phyloP scores from a whole-genome alignment of 768 basidiomycete genomes.

The Mycena metata region DNA sequence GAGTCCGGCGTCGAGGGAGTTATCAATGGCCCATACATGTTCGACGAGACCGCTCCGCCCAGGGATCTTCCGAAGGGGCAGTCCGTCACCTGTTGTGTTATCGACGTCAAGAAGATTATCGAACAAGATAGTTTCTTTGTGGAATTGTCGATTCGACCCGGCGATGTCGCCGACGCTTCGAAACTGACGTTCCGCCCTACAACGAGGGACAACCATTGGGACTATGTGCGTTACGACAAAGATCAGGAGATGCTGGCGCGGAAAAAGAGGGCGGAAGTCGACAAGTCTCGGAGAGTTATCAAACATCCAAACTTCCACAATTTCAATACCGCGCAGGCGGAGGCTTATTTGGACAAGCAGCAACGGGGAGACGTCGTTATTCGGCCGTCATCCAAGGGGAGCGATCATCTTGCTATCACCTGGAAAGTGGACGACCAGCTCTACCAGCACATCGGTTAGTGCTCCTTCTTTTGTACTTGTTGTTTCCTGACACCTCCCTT shows the following conservation, averaged over 20 bases:
- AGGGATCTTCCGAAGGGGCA: constrained; percentile 79
- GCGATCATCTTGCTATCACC: constrained; percentile 94
- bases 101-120: constrained; percentile 75
- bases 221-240: constrained; percentile 71
- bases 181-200: constrained; percentile 75
- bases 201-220: constrained; percentile 73
- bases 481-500: constrained; percentile 22
- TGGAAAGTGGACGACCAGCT: constrained; percentile 99
- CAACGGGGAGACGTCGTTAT: constrained; percentile 97
- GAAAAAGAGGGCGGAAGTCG: constrained; percentile 88
- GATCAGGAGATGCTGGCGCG: constrained; percentile 81
- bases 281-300: constrained; percentile 86
- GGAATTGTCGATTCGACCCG: constrained; percentile 77
- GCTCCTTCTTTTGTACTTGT: constrained; percentile 5
- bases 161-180: constrained; percentile 67
- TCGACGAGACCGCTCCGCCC: constrained; percentile 52
- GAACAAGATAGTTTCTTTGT: constrained; percentile 75
- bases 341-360: constrained; percentile 88
- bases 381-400: constrained; percentile 94
- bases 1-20: constrained; percentile 94
- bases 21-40: constrained; percentile 72
- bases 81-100: constrained; percentile 83
- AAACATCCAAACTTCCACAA: constrained; percentile 99
- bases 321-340: constrained; percentile 91
- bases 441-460: constrained; percentile 95